These are phyloP conservation scores for Euphorbia celastroides DNA, from an alignment of 441 rosid species.

Conservation along the genomic window DNA sequence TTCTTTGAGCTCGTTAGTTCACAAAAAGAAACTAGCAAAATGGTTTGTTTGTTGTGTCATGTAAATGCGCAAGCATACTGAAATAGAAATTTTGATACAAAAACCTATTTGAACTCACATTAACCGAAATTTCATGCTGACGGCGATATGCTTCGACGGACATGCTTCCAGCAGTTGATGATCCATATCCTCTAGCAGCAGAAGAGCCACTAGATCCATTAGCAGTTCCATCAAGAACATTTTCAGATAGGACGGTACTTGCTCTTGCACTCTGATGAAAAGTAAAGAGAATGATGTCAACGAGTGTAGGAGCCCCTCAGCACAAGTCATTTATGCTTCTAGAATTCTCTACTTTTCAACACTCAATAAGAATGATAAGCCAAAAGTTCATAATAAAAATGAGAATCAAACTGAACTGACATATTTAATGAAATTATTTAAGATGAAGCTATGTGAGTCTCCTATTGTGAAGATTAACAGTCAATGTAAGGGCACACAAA, in stretches of 20 bases:
- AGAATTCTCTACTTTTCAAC: background rate
- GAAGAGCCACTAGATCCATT: slow-evolving; percentile 41
- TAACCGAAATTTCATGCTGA: slow-evolving; percentile 82
- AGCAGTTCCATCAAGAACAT: slow-evolving; percentile 39
- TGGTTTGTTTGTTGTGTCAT: background rate
- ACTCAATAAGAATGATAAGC: background rate
- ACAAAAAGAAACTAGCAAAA: background rate
- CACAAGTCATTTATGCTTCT: background rate
- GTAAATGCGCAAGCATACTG: background rate
- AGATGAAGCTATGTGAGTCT: background rate
- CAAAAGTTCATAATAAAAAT: background rate
- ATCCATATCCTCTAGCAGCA: slow-evolving; percentile 42
- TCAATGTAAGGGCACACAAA: background rate
- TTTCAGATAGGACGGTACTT: slow-evolving; percentile 37
- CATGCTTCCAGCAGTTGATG: slow-evolving; percentile 38
- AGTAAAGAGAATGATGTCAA: slow-evolving; percentile 4
- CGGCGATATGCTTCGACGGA: slow-evolving; percentile 69
- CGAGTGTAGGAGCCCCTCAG: background rate
- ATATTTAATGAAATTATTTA: background rate
- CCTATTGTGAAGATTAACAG: background rate
- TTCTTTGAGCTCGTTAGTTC: background rate
- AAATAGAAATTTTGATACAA: background rate
- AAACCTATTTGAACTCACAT: slow-evolving; percentile 42
- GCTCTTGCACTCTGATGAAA: slow-evolving; percentile 33
- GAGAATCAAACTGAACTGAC: background rate